Conservation (phyloP, 2,329 filamentous ascomycete genomes). For the Albifimbria verrucaria region DNA sequence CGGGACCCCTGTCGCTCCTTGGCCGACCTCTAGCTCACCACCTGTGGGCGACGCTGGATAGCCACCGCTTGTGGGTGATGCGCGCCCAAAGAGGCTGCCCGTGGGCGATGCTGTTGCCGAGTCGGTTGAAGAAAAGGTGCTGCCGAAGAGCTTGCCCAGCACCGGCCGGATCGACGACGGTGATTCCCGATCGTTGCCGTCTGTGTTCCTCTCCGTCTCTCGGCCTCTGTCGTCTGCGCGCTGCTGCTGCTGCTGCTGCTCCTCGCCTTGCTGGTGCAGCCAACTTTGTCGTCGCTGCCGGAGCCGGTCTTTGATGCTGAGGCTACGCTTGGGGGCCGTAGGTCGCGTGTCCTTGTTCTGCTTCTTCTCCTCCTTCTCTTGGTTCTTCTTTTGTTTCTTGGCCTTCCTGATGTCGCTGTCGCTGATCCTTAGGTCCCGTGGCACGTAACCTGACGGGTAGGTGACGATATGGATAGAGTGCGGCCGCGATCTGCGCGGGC, state of each 20-base stretch:
- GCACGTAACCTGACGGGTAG: constrained; percentile 40
- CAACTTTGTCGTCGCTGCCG: constrained; percentile 41
- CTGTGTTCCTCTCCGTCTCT: too few relatives aligned
- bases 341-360: constrained; percentile 6
- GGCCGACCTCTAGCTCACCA: too few relatives aligned
- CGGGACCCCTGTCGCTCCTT: neutral
- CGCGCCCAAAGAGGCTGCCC: too few relatives aligned
- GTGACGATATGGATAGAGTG: constrained; percentile 41
- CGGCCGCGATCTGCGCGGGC: constrained; percentile 34
- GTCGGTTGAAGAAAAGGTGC: neutral
- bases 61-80: too few relatives aligned
- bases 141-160: constrained; percentile 9
- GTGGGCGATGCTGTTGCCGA: too few relatives aligned
- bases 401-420: neutral
- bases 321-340: neutral
- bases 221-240: neutral
- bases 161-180: constrained; percentile 8
- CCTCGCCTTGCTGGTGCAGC: constrained; percentile 2
- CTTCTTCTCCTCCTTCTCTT: neutral
- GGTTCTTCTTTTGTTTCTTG: constrained; percentile 11
- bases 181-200: neutral
- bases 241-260: constrained; percentile 2
- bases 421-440: constrained; percentile 36
- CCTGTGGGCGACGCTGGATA: too few relatives aligned
- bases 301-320: constrained; percentile 23